Percentiles rank a stretch among this genome's conserved stretches.
Conservation (phyloP, 139 green algal genomes). For the Closterium sp. region DNA sequence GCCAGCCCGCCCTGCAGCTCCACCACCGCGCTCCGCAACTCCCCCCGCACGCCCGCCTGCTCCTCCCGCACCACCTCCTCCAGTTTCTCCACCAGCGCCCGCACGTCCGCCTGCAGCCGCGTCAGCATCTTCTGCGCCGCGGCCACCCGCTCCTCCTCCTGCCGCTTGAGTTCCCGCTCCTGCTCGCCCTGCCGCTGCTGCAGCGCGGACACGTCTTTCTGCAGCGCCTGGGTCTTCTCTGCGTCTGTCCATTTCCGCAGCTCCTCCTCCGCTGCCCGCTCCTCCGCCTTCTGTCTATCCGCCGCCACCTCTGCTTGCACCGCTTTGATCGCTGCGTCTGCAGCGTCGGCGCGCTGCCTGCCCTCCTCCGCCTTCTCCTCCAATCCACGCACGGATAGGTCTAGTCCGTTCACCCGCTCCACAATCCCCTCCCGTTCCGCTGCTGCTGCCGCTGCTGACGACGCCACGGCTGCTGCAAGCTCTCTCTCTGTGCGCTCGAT, state of each 20-base stretch:
- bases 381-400: background rate
- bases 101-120: conserved; percentile 1
- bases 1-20: background rate
- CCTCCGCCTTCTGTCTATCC: background rate
- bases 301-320: background rate
- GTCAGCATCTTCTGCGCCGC: background rate
- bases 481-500: background rate
- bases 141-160: background rate
- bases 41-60: background rate
- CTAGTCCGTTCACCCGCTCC: background rate
- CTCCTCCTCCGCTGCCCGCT: background rate
- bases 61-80: conserved; percentile 7
- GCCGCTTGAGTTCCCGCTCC: background rate
- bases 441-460: background rate
- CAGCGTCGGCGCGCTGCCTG: background rate
- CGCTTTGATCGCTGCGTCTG: background rate
- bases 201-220: background rate
- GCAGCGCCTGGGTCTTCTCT: background rate
- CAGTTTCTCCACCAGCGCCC: conserved; percentile 1
- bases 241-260: background rate
- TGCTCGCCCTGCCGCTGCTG: background rate
- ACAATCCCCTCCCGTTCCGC: background rate
- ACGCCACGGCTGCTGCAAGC: background rate
- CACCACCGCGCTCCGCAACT: background rate
- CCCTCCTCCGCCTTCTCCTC: background rate